Evolutionary conservation across 1,284 basidiomycete species (phyloP), one percentile per base, ranked within the genome.

Genomic region (Puccinia novopanici): DNA sequence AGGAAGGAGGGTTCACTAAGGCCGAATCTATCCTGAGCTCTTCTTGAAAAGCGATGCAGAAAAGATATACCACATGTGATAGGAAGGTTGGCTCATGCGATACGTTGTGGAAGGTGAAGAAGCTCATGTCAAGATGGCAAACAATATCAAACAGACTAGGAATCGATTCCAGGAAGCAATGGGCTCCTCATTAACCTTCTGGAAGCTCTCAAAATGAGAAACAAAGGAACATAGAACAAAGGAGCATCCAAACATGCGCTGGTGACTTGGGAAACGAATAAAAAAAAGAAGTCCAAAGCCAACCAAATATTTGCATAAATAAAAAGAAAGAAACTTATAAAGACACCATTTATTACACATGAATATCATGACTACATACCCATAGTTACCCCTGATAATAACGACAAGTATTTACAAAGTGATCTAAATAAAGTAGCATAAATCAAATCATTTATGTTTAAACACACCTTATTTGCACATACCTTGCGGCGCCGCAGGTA

Each of bases 401-500:
- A 57, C 19, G 59, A 63, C 17, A 63, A 40, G 59, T 63, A 63
- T 63, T n/a, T 37, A 30, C 59, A 63, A 63, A 40, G 59, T 63
- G 59, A 63, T 63, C 59, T 63, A 63, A 63, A 37, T 63, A 63
- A 63, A 63, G 59, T 63, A 17, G 59, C 59, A 63, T 30, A 27
- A 57, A 57, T 40, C 30, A 63, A 40, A 37, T 24, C 37, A 40
- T 1, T 19, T 63, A 37, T 59, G 0, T 63, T 19, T 63, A 30
- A 27, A 30, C 19, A 40, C 59, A 37, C 59, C 59, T 63, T 63
- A 63, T 63, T 63, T 40, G 24, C 59, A 63, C 59, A 63, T 27
- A 63, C 37, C 37, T 63, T 63, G 59, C 34, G 59, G 59, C 19
- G 34, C 59, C 59, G 34, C 19, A 63, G 59, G 59, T 63, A 63